Percentiles rank a stretch among this genome's conserved stretches.
Conservation (phyloP, 352 stramenopile genomes). For the Phytophthora syringae region DNA sequence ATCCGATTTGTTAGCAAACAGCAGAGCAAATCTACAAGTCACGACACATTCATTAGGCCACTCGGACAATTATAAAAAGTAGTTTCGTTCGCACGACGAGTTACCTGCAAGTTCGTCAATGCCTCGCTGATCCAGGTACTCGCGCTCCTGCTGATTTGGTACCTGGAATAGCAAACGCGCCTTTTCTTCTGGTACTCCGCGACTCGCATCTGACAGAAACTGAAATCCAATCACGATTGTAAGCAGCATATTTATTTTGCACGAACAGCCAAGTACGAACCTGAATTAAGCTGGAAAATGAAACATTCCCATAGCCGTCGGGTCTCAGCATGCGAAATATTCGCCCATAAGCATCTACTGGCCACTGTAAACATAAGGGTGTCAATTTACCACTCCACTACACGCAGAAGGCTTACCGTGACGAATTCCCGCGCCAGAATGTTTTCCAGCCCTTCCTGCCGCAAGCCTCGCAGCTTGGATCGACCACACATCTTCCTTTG, state of each 20-base stretch:
- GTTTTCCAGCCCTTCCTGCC: constrained; percentile 60
- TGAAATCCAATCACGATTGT: constrained; percentile 7
- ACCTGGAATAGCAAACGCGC: constrained; percentile 61
- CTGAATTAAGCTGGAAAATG: constrained; percentile 67
- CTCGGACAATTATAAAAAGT: neutral
- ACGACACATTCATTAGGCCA: neutral
- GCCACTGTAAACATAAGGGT: constrained; percentile 40
- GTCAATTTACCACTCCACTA: neutral
- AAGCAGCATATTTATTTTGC: neutral
- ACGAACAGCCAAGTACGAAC: constrained; percentile 25
- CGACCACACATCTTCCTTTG: constrained; percentile 50
- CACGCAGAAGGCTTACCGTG: constrained; percentile 30
- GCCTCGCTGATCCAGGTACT: constrained; percentile 43
- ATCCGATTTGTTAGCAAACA: constrained; percentile 56
- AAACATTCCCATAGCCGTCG: constrained; percentile 70
- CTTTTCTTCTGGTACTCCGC: constrained; percentile 56
- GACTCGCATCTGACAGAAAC: constrained; percentile 53
- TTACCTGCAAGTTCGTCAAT: constrained; percentile 60
- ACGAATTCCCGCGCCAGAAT: constrained; percentile 57
- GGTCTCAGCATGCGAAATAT: constrained; percentile 58
- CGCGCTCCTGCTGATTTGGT: constrained; percentile 30
- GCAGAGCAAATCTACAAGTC: constrained; percentile 52
- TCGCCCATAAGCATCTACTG: constrained; percentile 42
- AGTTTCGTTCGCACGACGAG: neutral
- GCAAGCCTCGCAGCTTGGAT: constrained; percentile 54